phyloP scores from a whole-genome alignment of 2,329 filamentous ascomycete genomes.

The Parafenestella ontariensis region DNA sequence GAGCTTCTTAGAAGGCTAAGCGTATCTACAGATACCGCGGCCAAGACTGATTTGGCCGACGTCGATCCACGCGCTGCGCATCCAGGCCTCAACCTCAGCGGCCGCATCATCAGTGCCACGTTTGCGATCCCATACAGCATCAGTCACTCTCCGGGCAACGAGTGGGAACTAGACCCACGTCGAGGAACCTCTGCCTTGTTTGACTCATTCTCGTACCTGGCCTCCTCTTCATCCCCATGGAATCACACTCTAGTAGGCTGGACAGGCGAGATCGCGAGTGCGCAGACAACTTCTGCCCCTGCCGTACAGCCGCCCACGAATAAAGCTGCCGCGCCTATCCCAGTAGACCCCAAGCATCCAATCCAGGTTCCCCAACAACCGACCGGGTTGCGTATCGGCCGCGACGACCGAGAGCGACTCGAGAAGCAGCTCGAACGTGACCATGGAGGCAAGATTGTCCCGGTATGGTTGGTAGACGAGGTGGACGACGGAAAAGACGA shows the following conservation, averaged over 20 bases:
- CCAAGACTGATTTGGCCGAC: constrained; percentile 53
- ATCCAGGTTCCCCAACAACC: constrained; percentile 64
- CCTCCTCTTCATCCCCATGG: constrained; percentile 84
- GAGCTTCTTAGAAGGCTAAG: constrained; percentile 63
- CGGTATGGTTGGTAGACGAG: constrained; percentile 88
- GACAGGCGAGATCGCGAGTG: constrained; percentile 76
- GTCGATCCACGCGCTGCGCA: constrained; percentile 63
- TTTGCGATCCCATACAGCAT: constrained; percentile 70
- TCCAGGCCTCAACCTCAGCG: constrained; percentile 65
- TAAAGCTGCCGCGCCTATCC: constrained; percentile 80
- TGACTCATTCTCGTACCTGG: constrained; percentile 87
- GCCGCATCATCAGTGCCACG: constrained; percentile 68
- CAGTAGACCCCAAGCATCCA: constrained; percentile 68
- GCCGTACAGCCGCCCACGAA: constrained; percentile 64
- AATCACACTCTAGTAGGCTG: constrained; percentile 92
- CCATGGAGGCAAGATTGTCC: constrained; percentile 78
- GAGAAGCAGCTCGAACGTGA: constrained; percentile 77
- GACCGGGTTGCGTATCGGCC: constrained; percentile 74
- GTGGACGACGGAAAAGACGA: constrained; percentile 71
- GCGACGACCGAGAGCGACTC: constrained; percentile 73
- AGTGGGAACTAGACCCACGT: constrained; percentile 75
- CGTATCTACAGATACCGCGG: constrained; percentile 46
- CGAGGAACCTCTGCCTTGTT: constrained; percentile 91
- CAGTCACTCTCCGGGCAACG: constrained; percentile 57
- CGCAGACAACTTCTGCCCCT: constrained; percentile 30